Percentiles rank a stretch among this genome's conserved stretches.
phyloP scores from a whole-genome alignment of 768 basidiomycete genomes.

The Dioszegia hungarica region DNA sequence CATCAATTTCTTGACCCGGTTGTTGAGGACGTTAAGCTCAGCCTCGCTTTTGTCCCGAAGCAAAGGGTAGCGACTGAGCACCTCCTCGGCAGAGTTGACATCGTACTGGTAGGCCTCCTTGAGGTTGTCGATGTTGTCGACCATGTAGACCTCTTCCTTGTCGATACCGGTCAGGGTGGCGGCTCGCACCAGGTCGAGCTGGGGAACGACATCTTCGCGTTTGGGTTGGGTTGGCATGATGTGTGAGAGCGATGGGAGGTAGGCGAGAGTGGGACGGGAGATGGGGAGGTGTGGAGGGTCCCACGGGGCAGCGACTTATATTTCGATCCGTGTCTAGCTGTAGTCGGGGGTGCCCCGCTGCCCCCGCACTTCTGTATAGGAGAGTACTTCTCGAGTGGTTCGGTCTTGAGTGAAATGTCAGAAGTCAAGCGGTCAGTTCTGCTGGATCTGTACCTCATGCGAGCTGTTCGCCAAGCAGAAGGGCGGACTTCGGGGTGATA shows the following conservation, averaged over 20 bases:
- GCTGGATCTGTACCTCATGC: too few relatives aligned
- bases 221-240: not conserved
- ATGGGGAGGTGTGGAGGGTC: too few relatives aligned
- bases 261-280: too few relatives aligned
- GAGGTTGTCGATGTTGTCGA: not conserved
- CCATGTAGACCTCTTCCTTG: not conserved
- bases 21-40: not conserved
- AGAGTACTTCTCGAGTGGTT: too few relatives aligned
- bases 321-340: too few relatives aligned
- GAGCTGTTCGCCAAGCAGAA: too few relatives aligned
- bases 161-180: not conserved
- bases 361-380: too few relatives aligned
- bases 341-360: too few relatives aligned
- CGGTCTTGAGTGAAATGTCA: too few relatives aligned
- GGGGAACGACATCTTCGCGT: not conserved
- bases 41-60: slow-evolving; percentile 8
- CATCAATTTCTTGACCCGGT: not conserved
- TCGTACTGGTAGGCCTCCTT: not conserved
- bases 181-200: not conserved
- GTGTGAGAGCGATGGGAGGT: not conserved
- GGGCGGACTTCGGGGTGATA: too few relatives aligned
- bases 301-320: too few relatives aligned
- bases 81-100: not conserved
- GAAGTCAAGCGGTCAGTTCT: too few relatives aligned
- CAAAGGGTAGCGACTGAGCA: slow-evolving; percentile 4